Evolutionary conservation across 495 filamentous ascomycete species (phyloP), one percentile per base, ranked within the genome.

Genomic region (Podospora tetraspora): DNA sequence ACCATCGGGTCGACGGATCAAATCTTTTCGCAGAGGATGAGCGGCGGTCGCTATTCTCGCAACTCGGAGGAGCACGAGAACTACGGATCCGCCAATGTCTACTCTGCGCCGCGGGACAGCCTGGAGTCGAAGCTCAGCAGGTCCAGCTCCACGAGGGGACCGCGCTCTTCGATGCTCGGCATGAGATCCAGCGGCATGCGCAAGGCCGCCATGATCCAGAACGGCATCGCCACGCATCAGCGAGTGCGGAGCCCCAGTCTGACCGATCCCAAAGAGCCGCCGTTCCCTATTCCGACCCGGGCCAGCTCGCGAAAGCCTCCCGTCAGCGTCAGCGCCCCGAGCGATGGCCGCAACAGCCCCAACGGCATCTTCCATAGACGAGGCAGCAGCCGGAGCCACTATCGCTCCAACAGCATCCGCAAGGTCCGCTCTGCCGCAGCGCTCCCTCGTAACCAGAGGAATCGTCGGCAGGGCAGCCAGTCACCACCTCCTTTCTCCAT

Each of bases 201-300:
- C 43, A 83, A 81, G 67, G 78, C 90, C 57, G 90, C 91, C 22
- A 84, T 94, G 81, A 91, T 94, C 64, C 88, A 92, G 63, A 95
- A 81, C 71, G 92, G 91, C 32, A 88, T 92, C 58, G 85, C 84
- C 60, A 88, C 87, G 7, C 92, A 96, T 71, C 83, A 88, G 67
- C 89, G 91, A 34, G 80, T 88, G 9, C 85, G 90, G 52, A 97
- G 90, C 74, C 91, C 92, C 1, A 96, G 92, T 70, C 80, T 92
- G 27, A 87, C 70, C 82, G 91, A 84, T 70, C 83, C 71, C 76
- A 81, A 68, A 62, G 84, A 86, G 68, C 92, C 92, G 24, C 92
- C 92, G 9, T 97, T 97, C 82, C 93, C 96, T 0, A 94, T 99
- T 10, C 95, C 95, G 4, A 91, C 89, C 12, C 85, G 95, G 64